Base-by-base conservation (phyloP, 805 yeast genomes). In the Yamadazyma phyllophila region DNA sequence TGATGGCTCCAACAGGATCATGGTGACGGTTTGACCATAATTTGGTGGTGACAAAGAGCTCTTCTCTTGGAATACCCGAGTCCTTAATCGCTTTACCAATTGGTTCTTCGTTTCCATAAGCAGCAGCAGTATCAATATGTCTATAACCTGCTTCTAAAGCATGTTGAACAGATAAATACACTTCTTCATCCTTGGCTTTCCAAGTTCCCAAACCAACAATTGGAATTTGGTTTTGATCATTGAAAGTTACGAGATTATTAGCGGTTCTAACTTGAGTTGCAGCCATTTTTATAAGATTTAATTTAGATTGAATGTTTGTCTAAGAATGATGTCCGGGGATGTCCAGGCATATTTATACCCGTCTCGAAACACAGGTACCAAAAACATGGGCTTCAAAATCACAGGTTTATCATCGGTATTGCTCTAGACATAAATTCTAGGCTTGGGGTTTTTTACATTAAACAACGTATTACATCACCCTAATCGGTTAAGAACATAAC, bases 91-190 rank as follows among this genome's bases (percentile, higher is more conserved):
- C 78, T 48, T 63, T 65, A 16, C 88, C 88, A 41, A 85, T 84
- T 43, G 75, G 77, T 41, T 61, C 81, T 62, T 86, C 92, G 58
- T 85, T 85, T 8, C 73, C 68, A 65, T 86, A 87, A 40, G 74
- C 73, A 33, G 81, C 79, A 27, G 95, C 94, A 16, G 88, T 80
- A 63, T 87, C 95, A 49, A 88, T 82, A 62, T 87, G 95, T 51
- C 80, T 76, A 67, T 84, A 83, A 26, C 90, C 90, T 30, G 69
- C 67, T 50, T 82, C 66, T 48, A 82, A 57, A 9, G 92, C 92
- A 26, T 69, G 57, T 31, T 66, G 58, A 32, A 82, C 87, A 13
- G 91, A 77, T 20, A 68, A 63, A 55, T 71, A 67, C 26, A 78
- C 88, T 14, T 76, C 81, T 32, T 76, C 76, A 9, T 70, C 75